Percentiles rank a stretch among this genome's conserved stretches.
Conservation (phyloP, 495 filamentous ascomycete species). For the Podospora tetraspora region DNA sequence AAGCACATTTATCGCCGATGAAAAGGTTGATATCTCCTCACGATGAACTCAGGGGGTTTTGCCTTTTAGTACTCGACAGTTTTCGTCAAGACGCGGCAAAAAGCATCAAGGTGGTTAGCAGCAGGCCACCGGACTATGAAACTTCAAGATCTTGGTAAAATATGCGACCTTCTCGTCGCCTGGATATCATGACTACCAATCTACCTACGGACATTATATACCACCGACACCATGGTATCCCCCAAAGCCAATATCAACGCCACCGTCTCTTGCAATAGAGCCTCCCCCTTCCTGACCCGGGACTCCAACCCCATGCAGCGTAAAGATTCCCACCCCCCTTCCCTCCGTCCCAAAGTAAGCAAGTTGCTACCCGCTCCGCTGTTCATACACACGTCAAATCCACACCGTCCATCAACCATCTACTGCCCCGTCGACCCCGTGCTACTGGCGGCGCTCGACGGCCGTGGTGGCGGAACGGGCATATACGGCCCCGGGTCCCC, state of each 20-base stretch:
- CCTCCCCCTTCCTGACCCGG: background rate
- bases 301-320: conserved; percentile 1
- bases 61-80: no score
- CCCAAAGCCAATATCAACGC: background rate
- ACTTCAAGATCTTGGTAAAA: background rate
- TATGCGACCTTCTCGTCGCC: background rate
- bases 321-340: background rate
- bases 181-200: background rate
- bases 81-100: no score
- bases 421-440: conserved; percentile 36
- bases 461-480: conserved; percentile 37
- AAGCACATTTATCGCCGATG: no score
- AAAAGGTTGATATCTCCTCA: no score
- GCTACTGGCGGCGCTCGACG: conserved; percentile 38
- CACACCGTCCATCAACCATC: background rate
- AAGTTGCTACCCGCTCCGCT: background rate
- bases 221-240: background rate
- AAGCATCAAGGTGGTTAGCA: background rate
- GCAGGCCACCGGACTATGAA: background rate
- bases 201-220: conserved; percentile 1
- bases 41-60: no score
- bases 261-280: background rate
- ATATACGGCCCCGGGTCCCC: conserved; percentile 28
- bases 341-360: background rate
- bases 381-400: conserved; percentile 2